Percentiles rank a stretch among this genome's conserved stretches.
Evolutionary conservation across 2,329 filamentous ascomycete species (phyloP).

Genomic region (Geosmithia flava): DNA sequence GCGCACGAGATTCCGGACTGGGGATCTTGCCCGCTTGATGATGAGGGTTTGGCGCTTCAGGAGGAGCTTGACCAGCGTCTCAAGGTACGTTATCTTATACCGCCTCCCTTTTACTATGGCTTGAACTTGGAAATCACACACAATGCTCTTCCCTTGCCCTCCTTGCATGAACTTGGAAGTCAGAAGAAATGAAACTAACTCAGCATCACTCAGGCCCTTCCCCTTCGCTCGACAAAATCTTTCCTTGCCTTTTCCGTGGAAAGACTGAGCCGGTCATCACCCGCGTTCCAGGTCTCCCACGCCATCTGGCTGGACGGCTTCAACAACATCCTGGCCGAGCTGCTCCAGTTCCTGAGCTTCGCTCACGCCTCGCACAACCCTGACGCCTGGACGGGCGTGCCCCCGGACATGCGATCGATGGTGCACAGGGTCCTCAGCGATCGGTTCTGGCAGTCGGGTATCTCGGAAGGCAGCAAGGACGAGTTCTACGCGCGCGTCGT

Average conservation of each 20-base stretch:
- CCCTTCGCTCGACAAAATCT: conserved; percentile 77
- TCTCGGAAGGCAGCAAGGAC: conserved; percentile 88
- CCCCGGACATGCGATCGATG: conserved; percentile 62
- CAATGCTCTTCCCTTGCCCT: no score
- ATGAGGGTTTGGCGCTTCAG: conserved; percentile 69
- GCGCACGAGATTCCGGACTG: conserved; percentile 74
- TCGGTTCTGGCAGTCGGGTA: conserved; percentile 96
- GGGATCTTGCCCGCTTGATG: conserved; percentile 65
- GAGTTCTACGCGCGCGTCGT: conserved; percentile 91
- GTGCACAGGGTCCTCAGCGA: conserved; percentile 81
- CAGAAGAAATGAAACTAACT: neutral
- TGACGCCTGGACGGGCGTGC: conserved; percentile 67
- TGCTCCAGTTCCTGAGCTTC: conserved; percentile 76
- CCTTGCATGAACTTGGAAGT: no score
- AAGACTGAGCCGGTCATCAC: conserved; percentile 62
- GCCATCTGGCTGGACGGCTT: conserved; percentile 78
- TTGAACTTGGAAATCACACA: no score
- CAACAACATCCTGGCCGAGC: conserved; percentile 68
- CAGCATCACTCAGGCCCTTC: conserved; percentile 42
- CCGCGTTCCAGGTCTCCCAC: conserved; percentile 63
- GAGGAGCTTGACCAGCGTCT: conserved; percentile 65
- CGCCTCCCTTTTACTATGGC: neutral
- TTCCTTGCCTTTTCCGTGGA: conserved; percentile 90
- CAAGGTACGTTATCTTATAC: conserved; percentile 31
- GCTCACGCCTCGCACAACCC: conserved; percentile 88